These are phyloP conservation scores for Echeveria elegans DNA, from an alignment of 164 flowering plant genomes.

Conservation along the genomic window DNA sequence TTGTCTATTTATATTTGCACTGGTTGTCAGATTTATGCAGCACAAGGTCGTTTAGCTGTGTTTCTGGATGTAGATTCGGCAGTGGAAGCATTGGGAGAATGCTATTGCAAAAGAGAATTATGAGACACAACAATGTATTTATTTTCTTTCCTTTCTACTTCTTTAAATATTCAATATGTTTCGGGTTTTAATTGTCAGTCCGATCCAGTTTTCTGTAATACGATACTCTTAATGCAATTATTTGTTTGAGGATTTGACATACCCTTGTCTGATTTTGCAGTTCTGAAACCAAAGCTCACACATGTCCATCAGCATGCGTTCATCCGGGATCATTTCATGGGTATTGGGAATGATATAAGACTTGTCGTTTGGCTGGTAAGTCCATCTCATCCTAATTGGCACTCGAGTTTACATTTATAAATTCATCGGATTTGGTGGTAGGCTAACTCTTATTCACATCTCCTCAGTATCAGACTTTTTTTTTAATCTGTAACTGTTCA, in stretches of 20 bases:
- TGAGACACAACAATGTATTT: slow-evolving; percentile 35
- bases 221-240: too few relatives aligned
- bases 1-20: not conserved
- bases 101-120: slow-evolving; percentile 45
- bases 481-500: not conserved
- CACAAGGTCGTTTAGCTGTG: too few relatives aligned
- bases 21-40: not conserved
- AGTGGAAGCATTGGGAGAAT: slow-evolving; percentile 89
- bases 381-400: not conserved
- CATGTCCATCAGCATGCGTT: slow-evolving; percentile 71
- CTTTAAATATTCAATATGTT: not conserved
- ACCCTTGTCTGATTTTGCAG: slow-evolving; percentile 29
- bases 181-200: not conserved
- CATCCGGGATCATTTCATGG: slow-evolving; percentile 58
- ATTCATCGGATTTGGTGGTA: not conserved
- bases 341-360: slow-evolving; percentile 45
- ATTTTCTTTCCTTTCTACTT: not conserved
- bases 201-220: not conserved
- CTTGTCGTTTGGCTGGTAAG: slow-evolving; percentile 61
- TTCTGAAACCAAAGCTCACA: slow-evolving; percentile 47
- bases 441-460: not conserved
- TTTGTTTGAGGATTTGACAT: not conserved
- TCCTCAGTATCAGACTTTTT: too few relatives aligned
- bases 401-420: not conserved
- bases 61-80: slow-evolving; percentile 45